These are phyloP conservation scores for Amphichorda felina DNA, from an alignment of 2,329 filamentous ascomycete species.

Conservation along the genomic window DNA sequence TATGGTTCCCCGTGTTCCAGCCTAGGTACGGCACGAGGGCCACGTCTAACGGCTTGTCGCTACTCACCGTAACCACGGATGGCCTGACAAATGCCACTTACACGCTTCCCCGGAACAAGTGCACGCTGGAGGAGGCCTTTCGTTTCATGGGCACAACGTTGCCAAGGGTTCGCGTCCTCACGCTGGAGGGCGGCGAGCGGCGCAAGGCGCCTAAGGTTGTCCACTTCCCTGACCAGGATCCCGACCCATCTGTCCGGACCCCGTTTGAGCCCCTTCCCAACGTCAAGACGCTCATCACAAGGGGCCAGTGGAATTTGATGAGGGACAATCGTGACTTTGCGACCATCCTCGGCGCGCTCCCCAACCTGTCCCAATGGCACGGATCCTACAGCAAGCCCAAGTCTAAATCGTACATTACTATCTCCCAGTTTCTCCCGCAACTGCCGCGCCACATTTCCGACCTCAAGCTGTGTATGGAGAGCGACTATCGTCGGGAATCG, in stretches of 20 bases:
- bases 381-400: conserved; percentile 61
- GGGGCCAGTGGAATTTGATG: conserved; percentile 69
- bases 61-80: conserved; percentile 42
- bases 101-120: conserved; percentile 51
- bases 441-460: conserved; percentile 44
- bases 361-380: conserved; percentile 52
- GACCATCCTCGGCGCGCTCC: conserved; percentile 48
- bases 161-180: conserved; percentile 52
- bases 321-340: conserved; percentile 50
- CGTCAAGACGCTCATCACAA: conserved; percentile 57
- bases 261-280: conserved; percentile 35
- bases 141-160: conserved; percentile 47
- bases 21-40: conserved; percentile 16
- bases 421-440: conserved; percentile 49
- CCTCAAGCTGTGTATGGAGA: conserved; percentile 58
- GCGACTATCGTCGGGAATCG: conserved; percentile 56
- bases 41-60: conserved; percentile 22
- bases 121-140: conserved; percentile 59
- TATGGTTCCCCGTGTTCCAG: conserved; percentile 68
- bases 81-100: conserved; percentile 47
- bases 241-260: too few relatives aligned
- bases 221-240: conserved; percentile 16
- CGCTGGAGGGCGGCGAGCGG: conserved; percentile 64
- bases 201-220: conserved; percentile 60
- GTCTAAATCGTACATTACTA: conserved; percentile 59